Base-by-base conservation (phyloP, 495 filamentous ascomycete species). In the Talaromyces thailandensis region DNA sequence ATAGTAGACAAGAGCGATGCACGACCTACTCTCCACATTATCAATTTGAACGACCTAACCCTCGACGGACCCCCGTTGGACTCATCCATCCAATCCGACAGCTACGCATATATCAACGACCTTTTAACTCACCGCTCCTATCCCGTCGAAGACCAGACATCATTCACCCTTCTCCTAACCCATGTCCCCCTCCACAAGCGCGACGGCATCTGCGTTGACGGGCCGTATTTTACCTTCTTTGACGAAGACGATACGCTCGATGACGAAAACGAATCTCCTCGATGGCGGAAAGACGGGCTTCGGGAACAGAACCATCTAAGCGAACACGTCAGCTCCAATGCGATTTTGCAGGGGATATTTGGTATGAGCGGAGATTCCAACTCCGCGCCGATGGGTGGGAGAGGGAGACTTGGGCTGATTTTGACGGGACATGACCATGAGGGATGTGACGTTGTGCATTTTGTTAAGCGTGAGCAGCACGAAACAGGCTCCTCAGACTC, bases 371-470 rank as follows among this genome's bases (percentile, higher is more conserved):
- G 84, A 0, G 79, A 87, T 29, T 11, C 31, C 6, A 63, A 69
- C 45, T 84, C 81, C 0, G 72, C 80, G 2, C 64, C 68, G 7
- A 81, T 72, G 11, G 68, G 73, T 11, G 89, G 88, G 4, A 70
- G 71, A 32, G 90, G 90, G 3, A 76, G 88, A 16, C 86, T 84
- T 11, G 88, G 88, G 0, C 69, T 98, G 9, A 84, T 98, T 12
- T 73, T 98, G 5, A 96, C 91, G 14, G 94, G 94, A 0, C 94
- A 98, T 67, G 94, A 98, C 68, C 94, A 98, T 67, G 87, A 89
- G 61, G 94, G 94, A 3, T 98, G 94, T 67, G 92, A 97, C 72
- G 87, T 85, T 0, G 86, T 88, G 56, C 94, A 98, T 75, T 91
- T 81, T 66, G 82, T 91, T 61, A 82, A 87, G 66, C 81, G 83